Evolutionary conservation across 2,329 filamentous ascomycete species (phyloP), one percentile per base, ranked within the genome.

Genomic region (Diplodia mutila): DNA sequence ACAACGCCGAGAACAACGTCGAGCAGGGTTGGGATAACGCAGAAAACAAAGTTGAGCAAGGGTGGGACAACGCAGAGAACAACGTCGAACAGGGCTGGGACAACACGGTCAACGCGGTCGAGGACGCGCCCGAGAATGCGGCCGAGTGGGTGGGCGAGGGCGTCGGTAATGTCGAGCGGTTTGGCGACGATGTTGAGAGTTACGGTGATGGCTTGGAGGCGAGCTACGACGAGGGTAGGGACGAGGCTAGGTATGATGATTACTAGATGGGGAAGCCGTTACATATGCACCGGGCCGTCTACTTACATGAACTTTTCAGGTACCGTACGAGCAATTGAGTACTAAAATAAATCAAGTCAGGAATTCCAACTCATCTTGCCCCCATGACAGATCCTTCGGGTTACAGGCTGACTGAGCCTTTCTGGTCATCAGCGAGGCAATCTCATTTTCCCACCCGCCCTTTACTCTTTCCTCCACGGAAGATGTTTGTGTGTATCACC

Each of bases 131-230:
- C 2, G 75, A 79, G 61, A 72, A 79, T 39, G 72, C 79, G n/a
- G 78, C 79, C 14, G 75, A 72, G 61, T 80, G 77, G 74, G 74
- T 74, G 9, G 82, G 82, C 2, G 73, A 79, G 32, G 76, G 78
- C 65, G 80, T 82, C 4, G 82, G 81, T 6, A 74, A 75, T 52
- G 80, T 83, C 5, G 81, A 83, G 72, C 68, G 76, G 39, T 68
- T 69, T 49, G 69, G 63, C 5, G 67, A 69, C 21, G 57, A 53
- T 5, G 67, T 69, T 6, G 65, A 68, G 25, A 21, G 42, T 16
- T 67, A 37, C 34, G 66, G 68, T 18, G 65, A 69, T 2, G 23
- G 46, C 23, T 4, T 66, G 27, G 67, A 68, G 52, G 63, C 49
- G 63, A 57, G 54, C 37, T 69, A 69, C 55, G 68, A 69, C 18